Percentiles rank a stretch among this genome's conserved stretches.
Evolutionary conservation across 2,329 filamentous ascomycete genomes (phyloP).

Genomic region (Aplosporella prunicola): DNA sequence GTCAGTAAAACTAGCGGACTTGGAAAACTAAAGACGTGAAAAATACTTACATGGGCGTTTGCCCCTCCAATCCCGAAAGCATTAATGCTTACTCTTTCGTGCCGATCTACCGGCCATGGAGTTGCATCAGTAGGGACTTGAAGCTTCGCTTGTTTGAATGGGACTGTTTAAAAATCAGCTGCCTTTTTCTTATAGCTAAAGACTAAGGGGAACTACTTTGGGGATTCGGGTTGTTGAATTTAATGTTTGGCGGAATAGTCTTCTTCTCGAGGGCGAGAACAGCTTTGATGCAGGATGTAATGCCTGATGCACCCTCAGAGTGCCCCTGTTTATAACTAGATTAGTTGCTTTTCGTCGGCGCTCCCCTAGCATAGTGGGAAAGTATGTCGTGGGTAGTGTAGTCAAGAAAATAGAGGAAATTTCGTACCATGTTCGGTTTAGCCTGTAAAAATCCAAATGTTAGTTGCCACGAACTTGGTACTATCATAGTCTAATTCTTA

Average conservation of each 20-base stretch:
- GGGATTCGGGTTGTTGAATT: conserved; percentile 14
- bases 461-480: neutral
- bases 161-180: conserved; percentile 9
- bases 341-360: no score
- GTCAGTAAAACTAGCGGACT: no score
- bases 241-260: conserved; percentile 32
- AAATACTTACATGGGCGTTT: conserved; percentile 11
- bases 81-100: conserved; percentile 8
- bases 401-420: no score
- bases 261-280: conserved; percentile 33
- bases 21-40: no score
- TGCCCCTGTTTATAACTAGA: conserved; percentile 35
- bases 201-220: conserved; percentile 3
- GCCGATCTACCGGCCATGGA: conserved; percentile 6
- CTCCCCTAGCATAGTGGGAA: no score
- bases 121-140: conserved; percentile 8
- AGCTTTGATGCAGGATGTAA: conserved; percentile 37
- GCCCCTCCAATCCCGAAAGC: conserved; percentile 11
- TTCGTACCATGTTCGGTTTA: conserved; percentile 16
- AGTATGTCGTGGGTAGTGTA: no score
- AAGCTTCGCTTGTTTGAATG: conserved; percentile 9
- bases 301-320: conserved; percentile 35
- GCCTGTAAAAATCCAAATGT: neutral
- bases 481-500: conserved; percentile 20
- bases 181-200: no score